A percentile compares a stretch with the other conserved stretches of the same genome.
phyloP scores from a whole-genome alignment of 176 grass and related monocot species.

The Coix lacrymajobi region DNA sequence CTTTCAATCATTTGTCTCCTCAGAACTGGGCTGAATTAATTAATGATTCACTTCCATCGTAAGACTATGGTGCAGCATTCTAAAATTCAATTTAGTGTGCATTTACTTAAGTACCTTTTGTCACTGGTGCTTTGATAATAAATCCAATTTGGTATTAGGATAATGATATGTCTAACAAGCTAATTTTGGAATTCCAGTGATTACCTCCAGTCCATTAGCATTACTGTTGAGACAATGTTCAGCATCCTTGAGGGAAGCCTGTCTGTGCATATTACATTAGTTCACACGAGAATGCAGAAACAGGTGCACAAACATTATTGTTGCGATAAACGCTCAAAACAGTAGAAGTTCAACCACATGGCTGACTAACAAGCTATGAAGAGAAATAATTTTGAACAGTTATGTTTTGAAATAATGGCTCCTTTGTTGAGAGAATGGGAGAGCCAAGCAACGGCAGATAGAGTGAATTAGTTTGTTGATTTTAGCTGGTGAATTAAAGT shows the following conservation, averaged over 20 bases:
- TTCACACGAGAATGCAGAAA: background rate
- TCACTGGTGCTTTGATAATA: background rate
- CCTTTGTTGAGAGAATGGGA: background rate
- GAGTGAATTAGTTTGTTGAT: background rate
- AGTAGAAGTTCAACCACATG: background rate
- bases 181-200: background rate
- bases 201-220: background rate
- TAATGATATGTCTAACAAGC: background rate
- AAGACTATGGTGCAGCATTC: background rate
- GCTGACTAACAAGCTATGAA: background rate
- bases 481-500: background rate
- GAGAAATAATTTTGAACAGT: background rate
- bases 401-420: background rate
- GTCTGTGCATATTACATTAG: background rate
- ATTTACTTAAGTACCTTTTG: constrained; percentile 1
- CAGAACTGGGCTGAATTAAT: constrained; percentile 11
- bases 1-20: background rate
- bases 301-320: background rate
- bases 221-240: background rate
- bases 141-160: background rate
- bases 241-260: background rate
- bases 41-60: background rate
- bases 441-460: background rate
- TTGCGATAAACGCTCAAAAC: background rate
- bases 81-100: background rate